phyloP scores from a whole-genome alignment of 2,329 filamentous ascomycete species.

The Beauveria scarabaeidicola region DNA sequence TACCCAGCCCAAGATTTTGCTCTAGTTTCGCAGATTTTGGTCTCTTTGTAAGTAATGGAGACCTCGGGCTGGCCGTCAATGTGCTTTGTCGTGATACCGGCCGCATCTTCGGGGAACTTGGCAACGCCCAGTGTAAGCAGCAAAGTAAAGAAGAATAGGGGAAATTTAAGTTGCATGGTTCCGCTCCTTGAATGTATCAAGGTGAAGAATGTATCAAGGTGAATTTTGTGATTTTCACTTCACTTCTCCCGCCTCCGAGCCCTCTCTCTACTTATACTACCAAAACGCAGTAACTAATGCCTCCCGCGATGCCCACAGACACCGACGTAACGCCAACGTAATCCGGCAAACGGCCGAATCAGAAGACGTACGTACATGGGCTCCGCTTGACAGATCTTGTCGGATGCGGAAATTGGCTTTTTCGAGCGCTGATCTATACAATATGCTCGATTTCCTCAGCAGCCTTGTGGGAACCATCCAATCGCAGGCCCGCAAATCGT shows the following conservation, averaged over 20 bases:
- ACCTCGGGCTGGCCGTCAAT: neutral
- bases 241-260: neutral
- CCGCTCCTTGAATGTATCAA: neutral
- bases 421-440: neutral
- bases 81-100: neutral
- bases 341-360: neutral
- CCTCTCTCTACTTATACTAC: neutral
- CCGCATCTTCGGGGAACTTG: neutral
- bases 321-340: neutral
- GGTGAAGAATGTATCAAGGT: too few relatives aligned
- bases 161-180: neutral
- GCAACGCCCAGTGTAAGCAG: neutral
- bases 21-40: conserved; percentile 3
- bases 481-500: neutral
- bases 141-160: neutral
- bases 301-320: neutral
- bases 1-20: conserved; percentile 5
- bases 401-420: neutral
- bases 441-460: neutral
- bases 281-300: neutral
- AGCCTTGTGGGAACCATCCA: neutral
- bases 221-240: neutral
- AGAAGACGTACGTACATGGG: neutral
- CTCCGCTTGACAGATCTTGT: neutral
- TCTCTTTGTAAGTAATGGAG: conserved; percentile 8